Percentiles rank a stretch among this genome's conserved stretches.
phyloP scores from a whole-genome alignment of 2,329 filamentous ascomycete genomes.

The Neurospora sp. region DNA sequence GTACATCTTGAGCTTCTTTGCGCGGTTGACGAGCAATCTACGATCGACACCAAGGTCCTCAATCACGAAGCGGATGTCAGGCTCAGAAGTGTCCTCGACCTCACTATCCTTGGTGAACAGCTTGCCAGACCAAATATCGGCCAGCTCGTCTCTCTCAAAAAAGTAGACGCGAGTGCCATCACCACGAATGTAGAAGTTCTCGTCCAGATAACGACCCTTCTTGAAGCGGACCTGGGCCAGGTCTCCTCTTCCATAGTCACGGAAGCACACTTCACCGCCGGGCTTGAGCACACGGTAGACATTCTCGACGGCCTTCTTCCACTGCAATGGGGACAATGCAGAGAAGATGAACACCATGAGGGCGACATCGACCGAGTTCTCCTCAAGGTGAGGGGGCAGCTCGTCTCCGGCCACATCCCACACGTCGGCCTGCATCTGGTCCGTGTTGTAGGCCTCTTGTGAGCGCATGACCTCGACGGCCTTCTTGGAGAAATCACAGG shows the following conservation, averaged over 20 bases:
- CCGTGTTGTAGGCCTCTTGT: conserved; percentile 64
- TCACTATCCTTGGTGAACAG: conserved; percentile 19
- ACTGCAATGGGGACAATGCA: conserved; percentile 75
- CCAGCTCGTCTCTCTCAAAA: conserved; percentile 79
- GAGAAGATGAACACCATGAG: conserved; percentile 98
- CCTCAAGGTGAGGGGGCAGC: conserved; percentile 66
- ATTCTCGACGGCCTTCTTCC: conserved; percentile 73
- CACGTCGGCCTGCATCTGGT: conserved; percentile 76
- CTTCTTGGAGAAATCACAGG: conserved; percentile 92
- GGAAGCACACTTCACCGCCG: conserved; percentile 86
- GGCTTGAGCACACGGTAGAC: conserved; percentile 77
- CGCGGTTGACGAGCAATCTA: conserved; percentile 84
- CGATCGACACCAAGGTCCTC: conserved; percentile 76
- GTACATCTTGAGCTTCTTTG: conserved; percentile 93
- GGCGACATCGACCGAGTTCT: conserved; percentile 81
- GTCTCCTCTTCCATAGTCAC: conserved; percentile 93
- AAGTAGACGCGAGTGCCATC: conserved; percentile 97
- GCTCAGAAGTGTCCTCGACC: conserved; percentile 19
- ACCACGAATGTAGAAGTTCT: conserved; percentile 94
- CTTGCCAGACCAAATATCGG: conserved; percentile 62
- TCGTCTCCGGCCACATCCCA: conserved; percentile 76
- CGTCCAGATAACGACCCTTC: conserved; percentile 85
- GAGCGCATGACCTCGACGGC: conserved; percentile 86
- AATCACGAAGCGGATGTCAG: conserved; percentile 59
- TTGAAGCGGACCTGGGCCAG: conserved; percentile 95